Conservation (phyloP, 2,329 filamentous ascomycete species). For the Decorospora gaudefroyi region DNA sequence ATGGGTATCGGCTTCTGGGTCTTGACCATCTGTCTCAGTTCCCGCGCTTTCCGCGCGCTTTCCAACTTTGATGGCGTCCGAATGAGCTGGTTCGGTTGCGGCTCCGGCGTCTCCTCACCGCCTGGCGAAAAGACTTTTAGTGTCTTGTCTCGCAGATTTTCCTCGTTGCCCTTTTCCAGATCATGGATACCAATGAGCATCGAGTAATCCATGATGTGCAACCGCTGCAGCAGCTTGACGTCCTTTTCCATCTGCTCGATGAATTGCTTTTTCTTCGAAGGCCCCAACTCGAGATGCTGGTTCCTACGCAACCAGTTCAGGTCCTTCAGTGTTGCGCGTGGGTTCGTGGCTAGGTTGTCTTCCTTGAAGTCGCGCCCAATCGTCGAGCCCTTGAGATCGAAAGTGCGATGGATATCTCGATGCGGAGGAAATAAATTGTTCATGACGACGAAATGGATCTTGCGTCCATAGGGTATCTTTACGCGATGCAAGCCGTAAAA, state of each 20-base stretch:
- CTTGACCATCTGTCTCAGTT: constrained; percentile 89
- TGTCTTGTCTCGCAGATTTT: constrained; percentile 88
- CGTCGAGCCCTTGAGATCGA: constrained; percentile 95
- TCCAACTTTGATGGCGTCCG: constrained; percentile 93
- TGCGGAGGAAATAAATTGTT: constrained; percentile 99
- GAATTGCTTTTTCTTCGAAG: constrained; percentile 85
- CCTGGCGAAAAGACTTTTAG: constrained; percentile 92
- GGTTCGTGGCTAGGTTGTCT: constrained; percentile 84
- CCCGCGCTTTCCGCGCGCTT: constrained; percentile 84
- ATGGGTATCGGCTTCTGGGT: constrained; percentile 92
- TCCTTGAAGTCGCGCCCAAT: constrained; percentile 90
- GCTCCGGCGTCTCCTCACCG: constrained; percentile 59
- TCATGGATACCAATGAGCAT: constrained; percentile 94
- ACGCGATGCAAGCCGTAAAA: constrained; percentile 97
- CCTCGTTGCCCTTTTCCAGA: constrained; percentile 85
- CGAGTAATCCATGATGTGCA: constrained; percentile 99
- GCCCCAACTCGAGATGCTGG: constrained; percentile 83
- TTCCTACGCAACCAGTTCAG: constrained; percentile 92
- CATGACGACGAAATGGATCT: constrained; percentile 99
- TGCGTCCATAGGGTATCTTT: constrained; percentile 96
- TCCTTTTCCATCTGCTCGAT: constrained; percentile 86
- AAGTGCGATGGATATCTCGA: constrained; percentile 94
- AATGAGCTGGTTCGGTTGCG: constrained; percentile 70
- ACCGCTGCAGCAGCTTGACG: constrained; percentile 79
- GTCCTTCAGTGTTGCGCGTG: constrained; percentile 91